A percentile compares a stretch with the other conserved stretches of the same genome.
phyloP scores from a whole-genome alignment of 1,284 basidiomycete genomes.

The Porodaedalea pini region DNA sequence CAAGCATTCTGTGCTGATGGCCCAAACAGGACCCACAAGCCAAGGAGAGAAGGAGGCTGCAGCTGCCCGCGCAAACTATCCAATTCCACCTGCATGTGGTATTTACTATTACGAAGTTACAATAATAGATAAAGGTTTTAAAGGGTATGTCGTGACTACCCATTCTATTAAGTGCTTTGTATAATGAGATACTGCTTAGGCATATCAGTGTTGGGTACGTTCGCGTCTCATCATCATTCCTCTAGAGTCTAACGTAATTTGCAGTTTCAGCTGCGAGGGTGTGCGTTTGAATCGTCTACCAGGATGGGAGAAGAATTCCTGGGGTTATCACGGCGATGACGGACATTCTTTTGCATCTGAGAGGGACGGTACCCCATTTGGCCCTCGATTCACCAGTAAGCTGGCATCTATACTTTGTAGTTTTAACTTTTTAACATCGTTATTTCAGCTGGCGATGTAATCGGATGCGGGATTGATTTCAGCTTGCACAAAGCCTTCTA shows the following conservation, averaged over 20 bases:
- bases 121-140: slow-evolving; percentile 72
- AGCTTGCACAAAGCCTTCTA: slow-evolving; percentile 77
- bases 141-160: slow-evolving; percentile 52
- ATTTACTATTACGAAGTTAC: slow-evolving; percentile 91
- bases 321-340: slow-evolving; percentile 94
- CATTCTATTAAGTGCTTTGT: slow-evolving; percentile 7
- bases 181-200: slow-evolving; percentile 34
- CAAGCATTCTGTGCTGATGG: slow-evolving; percentile 5
- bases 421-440: not conserved
- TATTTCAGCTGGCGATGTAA: slow-evolving; percentile 68
- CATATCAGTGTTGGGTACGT: slow-evolving; percentile 74
- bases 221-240: not conserved
- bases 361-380: slow-evolving; percentile 70
- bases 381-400: slow-evolving; percentile 72
- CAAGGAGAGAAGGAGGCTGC: slow-evolving; percentile 77
- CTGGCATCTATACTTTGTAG: slow-evolving; percentile 19
- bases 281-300: slow-evolving; percentile 74
- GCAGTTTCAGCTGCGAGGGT: slow-evolving; percentile 43
- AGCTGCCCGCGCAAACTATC: slow-evolving; percentile 67
- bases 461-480: slow-evolving; percentile 91
- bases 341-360: slow-evolving; percentile 76
- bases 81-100: slow-evolving; percentile 79
- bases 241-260: slow-evolving; percentile 36
- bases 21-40: slow-evolving; percentile 44
- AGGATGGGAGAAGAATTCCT: slow-evolving; percentile 87